Base-by-base conservation (phyloP, 495 filamentous ascomycete genomes). In the Aspergillus bridgeri region DNA sequence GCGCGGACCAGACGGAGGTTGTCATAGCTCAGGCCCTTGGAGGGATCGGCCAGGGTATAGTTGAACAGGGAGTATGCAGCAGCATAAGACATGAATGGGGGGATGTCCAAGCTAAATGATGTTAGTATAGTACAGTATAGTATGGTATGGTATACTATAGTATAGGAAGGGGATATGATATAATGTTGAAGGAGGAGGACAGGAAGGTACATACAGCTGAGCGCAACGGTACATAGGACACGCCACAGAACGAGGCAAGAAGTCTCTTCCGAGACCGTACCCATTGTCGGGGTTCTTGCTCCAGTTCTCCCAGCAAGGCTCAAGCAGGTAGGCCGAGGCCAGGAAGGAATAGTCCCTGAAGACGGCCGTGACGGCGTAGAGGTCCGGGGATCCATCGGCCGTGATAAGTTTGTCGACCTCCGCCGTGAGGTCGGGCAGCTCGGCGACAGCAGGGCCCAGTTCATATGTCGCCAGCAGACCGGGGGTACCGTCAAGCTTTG, bases 71-170 rank as follows among this genome's bases (percentile, higher is more conserved):
- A 89, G 72, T 96, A 96, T 2, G 89, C 89, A 21, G 90, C 92
- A 13, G 92, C 92, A 71, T 96, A 96, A 63, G 93, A 91, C 90
- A 96, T 93, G 79, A 95, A 96, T 6, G 92, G 90, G n/a, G 76
- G 76, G 0, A 79, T 63, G 54, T 78, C 69, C 65, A 79, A 54
- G 23, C 76, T 79, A 57, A 46, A 60, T 57, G 13, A 17, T 52
- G 42, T 56, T 51, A 60, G 48, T n/a, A 51, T 58, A 29, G 42
- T 23, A 48, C 22, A 29, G 17, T 27, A 33, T 58, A 11, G 23
- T 42, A 25, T n/a, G n/a, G n/a, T n/a, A n/a, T 50, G 59, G 48
- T 17, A 50, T 58, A 27, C 33, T 27, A 48, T 24, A 42, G 18
- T 25, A 29, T 58, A 11, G 23, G n/a, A n/a, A n/a, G n/a, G n/a